Evolutionary conservation across 208 protist species (phyloP).

Genomic region (Herpetomonas samuelpessoai): DNA sequence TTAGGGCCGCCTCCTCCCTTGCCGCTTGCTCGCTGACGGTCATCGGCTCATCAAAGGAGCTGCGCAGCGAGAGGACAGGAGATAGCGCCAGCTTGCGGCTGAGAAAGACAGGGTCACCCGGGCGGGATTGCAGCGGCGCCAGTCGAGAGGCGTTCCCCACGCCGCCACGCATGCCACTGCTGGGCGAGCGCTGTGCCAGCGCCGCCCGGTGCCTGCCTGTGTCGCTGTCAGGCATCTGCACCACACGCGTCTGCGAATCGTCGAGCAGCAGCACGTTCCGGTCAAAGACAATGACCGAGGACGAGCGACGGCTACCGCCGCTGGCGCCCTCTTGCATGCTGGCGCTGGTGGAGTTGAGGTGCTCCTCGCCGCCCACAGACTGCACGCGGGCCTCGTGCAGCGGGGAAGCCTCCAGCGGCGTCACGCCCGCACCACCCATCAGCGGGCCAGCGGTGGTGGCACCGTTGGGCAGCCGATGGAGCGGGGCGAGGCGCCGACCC

Average conservation of each 20-base stretch:
- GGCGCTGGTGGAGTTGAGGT: not conserved
- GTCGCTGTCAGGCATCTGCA: too few species aligned
- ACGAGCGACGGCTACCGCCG: not conserved
- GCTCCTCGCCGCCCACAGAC: not conserved
- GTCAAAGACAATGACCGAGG: not conserved
- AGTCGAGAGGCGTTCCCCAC: not conserved
- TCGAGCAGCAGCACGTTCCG: not conserved
- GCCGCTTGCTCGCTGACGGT: too few species aligned
- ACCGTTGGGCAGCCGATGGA: not conserved
- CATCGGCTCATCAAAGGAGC: too few species aligned
- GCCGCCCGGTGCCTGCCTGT: not conserved
- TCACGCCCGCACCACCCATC: not conserved
- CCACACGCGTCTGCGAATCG: too few species aligned
- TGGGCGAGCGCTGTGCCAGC: not conserved
- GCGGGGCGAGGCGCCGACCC: too few species aligned
- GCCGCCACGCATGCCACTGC: too few species aligned
- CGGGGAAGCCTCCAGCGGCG: not conserved
- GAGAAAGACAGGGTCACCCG: not conserved
- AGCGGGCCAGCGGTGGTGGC: too few species aligned
- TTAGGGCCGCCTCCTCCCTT: not conserved
- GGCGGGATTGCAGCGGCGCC: not conserved
- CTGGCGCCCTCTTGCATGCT: not conserved
- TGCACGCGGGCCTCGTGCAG: not conserved
- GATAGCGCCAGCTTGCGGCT: not conserved
- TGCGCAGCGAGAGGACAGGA: not conserved